Percentiles rank a stretch among this genome's conserved stretches.
Conservation (phyloP, 495 filamentous ascomycete species). For the Penicillium daleae region DNA sequence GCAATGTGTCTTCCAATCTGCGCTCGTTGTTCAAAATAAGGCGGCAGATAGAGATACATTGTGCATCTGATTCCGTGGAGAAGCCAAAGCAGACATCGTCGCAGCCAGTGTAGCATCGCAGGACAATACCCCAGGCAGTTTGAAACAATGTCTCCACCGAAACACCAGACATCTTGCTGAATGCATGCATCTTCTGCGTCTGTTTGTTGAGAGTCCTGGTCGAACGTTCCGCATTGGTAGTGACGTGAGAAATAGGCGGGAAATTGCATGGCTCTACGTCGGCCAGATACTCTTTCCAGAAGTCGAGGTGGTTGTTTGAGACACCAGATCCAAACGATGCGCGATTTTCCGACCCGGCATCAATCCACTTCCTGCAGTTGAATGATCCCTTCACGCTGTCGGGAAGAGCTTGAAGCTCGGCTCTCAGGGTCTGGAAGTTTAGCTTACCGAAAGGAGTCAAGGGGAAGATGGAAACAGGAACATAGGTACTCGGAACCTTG, state of each 20-base stretch:
- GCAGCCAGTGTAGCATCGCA: conserved; percentile 55
- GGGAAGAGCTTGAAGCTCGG: conserved; percentile 24
- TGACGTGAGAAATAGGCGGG: conserved; percentile 41
- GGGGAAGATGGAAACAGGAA: conserved; percentile 59
- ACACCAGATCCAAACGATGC: conserved; percentile 12
- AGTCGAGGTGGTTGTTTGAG: conserved; percentile 36
- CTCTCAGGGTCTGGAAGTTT: conserved; percentile 30
- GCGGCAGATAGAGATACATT: conserved; percentile 36
- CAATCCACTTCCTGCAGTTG: conserved; percentile 24
- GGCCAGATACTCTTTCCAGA: conserved; percentile 57
- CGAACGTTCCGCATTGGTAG: conserved; percentile 9
- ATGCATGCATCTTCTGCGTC: conserved; percentile 37
- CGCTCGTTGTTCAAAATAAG: conserved; percentile 40
- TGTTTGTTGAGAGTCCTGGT: conserved; percentile 32
- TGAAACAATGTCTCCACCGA: conserved; percentile 44
- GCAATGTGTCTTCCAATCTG: conserved; percentile 38
- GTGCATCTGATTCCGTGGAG: conserved; percentile 33
- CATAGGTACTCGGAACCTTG: conserved; percentile 63
- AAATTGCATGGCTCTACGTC: conserved; percentile 59
- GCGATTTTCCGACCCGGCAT: conserved; percentile 12
- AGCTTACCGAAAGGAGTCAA: conserved; percentile 57
- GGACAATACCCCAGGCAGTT: conserved; percentile 57
- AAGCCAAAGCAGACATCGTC: conserved; percentile 61
- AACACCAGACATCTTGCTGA: conserved; percentile 36
- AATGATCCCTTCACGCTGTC: conserved; percentile 18